phyloP scores from a whole-genome alignment of 345 rosid genomes.

The Bretschneidera sinensis region DNA sequence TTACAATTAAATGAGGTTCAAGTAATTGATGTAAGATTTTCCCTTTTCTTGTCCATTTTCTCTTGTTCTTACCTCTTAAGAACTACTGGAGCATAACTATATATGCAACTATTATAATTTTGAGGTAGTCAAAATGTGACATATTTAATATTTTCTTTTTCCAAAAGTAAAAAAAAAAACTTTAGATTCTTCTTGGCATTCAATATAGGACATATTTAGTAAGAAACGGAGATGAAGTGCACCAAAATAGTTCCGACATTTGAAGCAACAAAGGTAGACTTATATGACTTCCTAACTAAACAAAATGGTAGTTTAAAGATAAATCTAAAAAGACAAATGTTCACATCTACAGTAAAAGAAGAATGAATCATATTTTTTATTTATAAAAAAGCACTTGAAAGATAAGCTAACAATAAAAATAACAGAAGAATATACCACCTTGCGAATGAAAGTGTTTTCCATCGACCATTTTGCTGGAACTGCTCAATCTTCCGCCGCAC shows the following conservation, averaged over 20 bases:
- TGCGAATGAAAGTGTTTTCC: constrained; percentile 19
- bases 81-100: too few relatives aligned
- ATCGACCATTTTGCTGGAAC: constrained; percentile 23
- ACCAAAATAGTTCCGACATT: not conserved
- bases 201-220: not conserved
- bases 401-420: not conserved
- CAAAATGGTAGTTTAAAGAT: not conserved
- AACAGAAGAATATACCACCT: constrained; percentile 28
- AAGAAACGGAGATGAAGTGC: not conserved
- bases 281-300: too few relatives aligned
- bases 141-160: not conserved
- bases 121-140: too few relatives aligned
- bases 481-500: constrained; percentile 23
- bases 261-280: too few relatives aligned
- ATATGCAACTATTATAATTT: not conserved
- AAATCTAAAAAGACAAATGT: too few relatives aligned
- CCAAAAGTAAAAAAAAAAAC: not conserved
- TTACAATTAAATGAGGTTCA: not conserved
- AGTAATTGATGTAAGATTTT: not conserved
- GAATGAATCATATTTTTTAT: too few relatives aligned
- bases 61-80: too few relatives aligned
- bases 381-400: not conserved
- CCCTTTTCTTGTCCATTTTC: not conserved
- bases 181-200: not conserved
- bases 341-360: too few relatives aligned